Percentiles rank a stretch among this genome's conserved stretches.
These are phyloP conservation scores for Dipodascopsis uninucleata DNA, from an alignment of 805 yeast species.

Conservation along the genomic window DNA sequence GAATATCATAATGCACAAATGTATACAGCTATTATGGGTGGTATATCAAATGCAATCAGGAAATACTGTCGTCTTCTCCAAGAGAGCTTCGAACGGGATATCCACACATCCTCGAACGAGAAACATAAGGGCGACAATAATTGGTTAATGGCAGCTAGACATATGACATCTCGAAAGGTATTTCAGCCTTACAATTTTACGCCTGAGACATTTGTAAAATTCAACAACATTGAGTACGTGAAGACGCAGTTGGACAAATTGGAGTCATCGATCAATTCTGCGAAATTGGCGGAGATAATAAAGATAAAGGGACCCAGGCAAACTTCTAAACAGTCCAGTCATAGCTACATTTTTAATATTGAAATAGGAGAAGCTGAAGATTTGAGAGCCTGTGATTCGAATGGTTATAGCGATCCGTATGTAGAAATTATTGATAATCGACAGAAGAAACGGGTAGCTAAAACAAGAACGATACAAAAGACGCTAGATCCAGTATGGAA, in stretches of 20 bases:
- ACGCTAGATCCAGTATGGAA: slow-evolving; percentile 78
- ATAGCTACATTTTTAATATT: slow-evolving; percentile 58
- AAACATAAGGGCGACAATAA: slow-evolving; percentile 33
- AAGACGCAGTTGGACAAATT: slow-evolving; percentile 43
- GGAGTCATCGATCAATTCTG: slow-evolving; percentile 59
- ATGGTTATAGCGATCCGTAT: slow-evolving; percentile 51
- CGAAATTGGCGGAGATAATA: slow-evolving; percentile 46
- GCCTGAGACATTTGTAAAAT: slow-evolving; percentile 63
- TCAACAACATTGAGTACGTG: slow-evolving; percentile 53
- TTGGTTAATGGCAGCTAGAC: slow-evolving; percentile 38
- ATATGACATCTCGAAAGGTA: slow-evolving; percentile 37
- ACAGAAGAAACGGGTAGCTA: slow-evolving; percentile 55
- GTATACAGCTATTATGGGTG: slow-evolving; percentile 56
- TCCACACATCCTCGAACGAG: slow-evolving; percentile 15
- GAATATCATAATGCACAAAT: slow-evolving; percentile 59
- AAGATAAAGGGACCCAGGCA: slow-evolving; percentile 27
- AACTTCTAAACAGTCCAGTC: slow-evolving; percentile 2
- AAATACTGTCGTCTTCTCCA: slow-evolving; percentile 40
- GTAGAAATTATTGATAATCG: slow-evolving; percentile 60
- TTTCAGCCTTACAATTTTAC: slow-evolving; percentile 15
- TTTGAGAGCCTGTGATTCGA: slow-evolving; percentile 46
- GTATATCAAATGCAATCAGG: slow-evolving; percentile 59
- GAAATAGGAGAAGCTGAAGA: slow-evolving; percentile 62
- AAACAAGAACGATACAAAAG: slow-evolving; percentile 61
- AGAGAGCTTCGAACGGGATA: slow-evolving; percentile 30